Evolutionary conservation across 176 grass and related monocot genomes (phyloP), one percentile per base, ranked within the genome.

Genomic region (Rhipidocladum racemiflorum): DNA sequence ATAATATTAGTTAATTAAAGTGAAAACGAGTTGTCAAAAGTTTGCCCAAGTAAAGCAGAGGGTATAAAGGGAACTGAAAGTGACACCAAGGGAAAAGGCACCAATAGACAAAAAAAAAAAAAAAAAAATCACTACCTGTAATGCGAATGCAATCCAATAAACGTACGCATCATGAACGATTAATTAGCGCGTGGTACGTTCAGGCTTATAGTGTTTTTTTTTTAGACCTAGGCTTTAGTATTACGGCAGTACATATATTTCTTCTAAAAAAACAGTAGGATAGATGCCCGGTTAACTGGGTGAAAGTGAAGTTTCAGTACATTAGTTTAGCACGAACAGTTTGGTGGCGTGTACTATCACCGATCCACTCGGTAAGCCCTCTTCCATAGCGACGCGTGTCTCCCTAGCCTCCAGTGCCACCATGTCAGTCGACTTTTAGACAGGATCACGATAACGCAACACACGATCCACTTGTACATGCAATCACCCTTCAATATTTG

Each of bases 1-100:
- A 79, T 88, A 88, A 72, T 12, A 54, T 77, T 88, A 16, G 32
- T 77, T 78, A 83, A 61, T 29, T 15, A 75, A 81, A 85, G 69
- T 21, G 48, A 45, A 21, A 69, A 85, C 15, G 43, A 69, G 35
- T 36, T 36, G 43, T 69, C 62, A 80, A 89, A 89, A 35, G 32
- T 50, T 20, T 43, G 42, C 69, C 49, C 61, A 28, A 17, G 53
- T 46, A 74, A 61, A 79, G 17, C 44, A 28, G 36, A 32, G 75
- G 9, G 51, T 55, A 0, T 50, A 57, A 74, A 61, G 43, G 49
- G 39, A 3, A 17, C 0, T 16, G 81, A 59, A 6, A 75, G 61
- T 29, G 76, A 85, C 70, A 14, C 8, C 13, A 15, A 50, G 2
- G 9, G 53, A 53, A 68, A 74, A 74, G 32, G 34, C 57, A 0